Conservation (phyloP, 1,139 yeast genomes). For the Geotrichum bryndzae region DNA sequence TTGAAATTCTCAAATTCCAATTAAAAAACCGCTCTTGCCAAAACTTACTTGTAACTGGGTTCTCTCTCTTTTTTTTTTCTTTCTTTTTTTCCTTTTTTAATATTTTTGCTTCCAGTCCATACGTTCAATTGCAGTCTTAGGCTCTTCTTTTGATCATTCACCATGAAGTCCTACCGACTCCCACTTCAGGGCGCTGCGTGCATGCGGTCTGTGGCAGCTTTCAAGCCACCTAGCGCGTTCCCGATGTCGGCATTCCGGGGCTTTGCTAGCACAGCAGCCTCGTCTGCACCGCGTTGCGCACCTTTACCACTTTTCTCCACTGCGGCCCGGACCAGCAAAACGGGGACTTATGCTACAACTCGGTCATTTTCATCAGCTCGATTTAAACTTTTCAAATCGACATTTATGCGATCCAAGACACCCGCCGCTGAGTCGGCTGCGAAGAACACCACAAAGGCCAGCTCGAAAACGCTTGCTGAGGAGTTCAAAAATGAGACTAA, state of each 20-base stretch:
- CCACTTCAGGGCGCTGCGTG: neutral
- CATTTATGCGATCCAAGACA: neutral
- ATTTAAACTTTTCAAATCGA: neutral
- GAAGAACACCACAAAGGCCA: neutral
- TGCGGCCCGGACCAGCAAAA: neutral
- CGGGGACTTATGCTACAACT: neutral
- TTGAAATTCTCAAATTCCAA: neutral
- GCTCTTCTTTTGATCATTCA: neutral
- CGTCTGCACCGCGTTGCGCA: neutral
- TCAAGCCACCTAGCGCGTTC: neutral
- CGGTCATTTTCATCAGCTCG: conserved; percentile 6
- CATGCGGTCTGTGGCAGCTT: neutral
- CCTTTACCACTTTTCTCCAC: neutral
- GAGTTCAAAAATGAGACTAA: conserved; percentile 11
- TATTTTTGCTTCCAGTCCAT: neutral
- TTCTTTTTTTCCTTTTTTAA: neutral
- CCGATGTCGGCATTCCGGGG: neutral
- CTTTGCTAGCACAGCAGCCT: neutral
- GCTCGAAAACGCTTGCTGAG: neutral
- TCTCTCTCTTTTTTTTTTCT: neutral
- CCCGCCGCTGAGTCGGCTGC: neutral
- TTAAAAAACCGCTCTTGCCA: neutral
- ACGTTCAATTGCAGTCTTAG: neutral
- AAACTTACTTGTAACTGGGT: neutral
- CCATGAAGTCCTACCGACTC: neutral